Evolutionary conservation across 257 asterid species (phyloP), one percentile per base, ranked within the genome.

Genomic region (Solanum gandarillasii): DNA sequence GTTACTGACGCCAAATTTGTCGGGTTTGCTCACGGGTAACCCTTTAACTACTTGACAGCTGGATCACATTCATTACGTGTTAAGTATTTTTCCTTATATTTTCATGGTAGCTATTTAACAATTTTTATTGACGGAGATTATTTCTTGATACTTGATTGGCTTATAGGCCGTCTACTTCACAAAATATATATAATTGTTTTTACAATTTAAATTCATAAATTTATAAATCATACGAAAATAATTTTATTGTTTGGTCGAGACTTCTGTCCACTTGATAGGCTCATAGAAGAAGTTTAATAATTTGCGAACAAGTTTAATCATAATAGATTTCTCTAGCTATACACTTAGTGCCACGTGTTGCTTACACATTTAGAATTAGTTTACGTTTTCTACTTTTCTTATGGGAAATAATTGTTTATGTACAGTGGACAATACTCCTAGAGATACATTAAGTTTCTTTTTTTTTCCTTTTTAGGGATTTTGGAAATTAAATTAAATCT

Each of bases 1-100:
- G 86, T 70, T 71, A 88, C 88, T 25, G 48, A 86, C 88, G 91
- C 89, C 91, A 83, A 34, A 27, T 52, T 89, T 52, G 73, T 91
- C 88, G 90, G 86, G 41, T 46, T 55, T 79, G 1, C 68, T 81
- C 68, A 29, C 68, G 68, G 86, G 87, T 48, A 68, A 48, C 60
- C 34, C 65, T 65, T 68, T 86, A 27, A 12, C 13, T 43, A 32
- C 10, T 52, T 35, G 25, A 10, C 86, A 81, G 35, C 41, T 75
- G 71, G 65, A 25, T 46, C 75, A n/a, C 25, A 14, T 5, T 20
- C 21, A 35, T 25, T 46, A 34, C 25, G 43, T n/a, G 46, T 38
- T 41, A 41, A 41, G 46, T 41, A 2, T 52, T 52, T 21, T 55
- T 16, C 14, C 39, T 75, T 74, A 35, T n/a, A 68, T 32, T 78